These are phyloP conservation scores for Friedmanniomyces endolithicus DNA, from an alignment of 495 filamentous ascomycete species.

Conservation along the genomic window DNA sequence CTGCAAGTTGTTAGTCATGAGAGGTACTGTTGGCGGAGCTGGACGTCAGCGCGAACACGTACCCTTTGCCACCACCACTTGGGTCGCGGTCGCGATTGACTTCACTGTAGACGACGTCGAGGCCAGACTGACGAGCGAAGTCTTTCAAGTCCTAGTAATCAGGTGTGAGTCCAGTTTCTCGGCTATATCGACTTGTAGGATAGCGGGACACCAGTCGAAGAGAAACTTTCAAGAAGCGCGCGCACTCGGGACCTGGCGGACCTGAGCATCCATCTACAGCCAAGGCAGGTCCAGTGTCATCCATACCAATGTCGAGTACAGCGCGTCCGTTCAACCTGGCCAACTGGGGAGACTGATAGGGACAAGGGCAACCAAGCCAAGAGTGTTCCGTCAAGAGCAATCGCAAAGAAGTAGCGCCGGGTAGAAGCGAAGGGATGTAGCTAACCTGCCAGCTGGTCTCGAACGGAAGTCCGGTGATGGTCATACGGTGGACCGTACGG, in stretches of 20 bases:
- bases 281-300: no score
- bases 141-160: slow-evolving; percentile 92
- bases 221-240: no score
- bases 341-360: not conserved
- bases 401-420: no score
- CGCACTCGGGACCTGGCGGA: no score
- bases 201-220: no score
- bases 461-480: slow-evolving; percentile 87
- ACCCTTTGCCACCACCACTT: slow-evolving; percentile 56
- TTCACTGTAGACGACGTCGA: slow-evolving; percentile 97
- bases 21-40: no score
- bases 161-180: slow-evolving; percentile 41
- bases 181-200: not conserved
- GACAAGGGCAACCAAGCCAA: not conserved
- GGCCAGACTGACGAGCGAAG: slow-evolving; percentile 89
- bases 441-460: slow-evolving; percentile 99
- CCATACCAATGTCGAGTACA: no score
- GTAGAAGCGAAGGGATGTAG: slow-evolving; percentile 28
- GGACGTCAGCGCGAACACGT: slow-evolving; percentile 29
- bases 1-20: slow-evolving; percentile 37
- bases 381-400: not conserved
- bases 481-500: slow-evolving; percentile 90
- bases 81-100: slow-evolving; percentile 80
- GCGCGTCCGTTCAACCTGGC: no score
- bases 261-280: no score